Evolutionary conservation across 106 monocot genomes (phyloP).

Genomic region (Ottelia alismoides): DNA sequence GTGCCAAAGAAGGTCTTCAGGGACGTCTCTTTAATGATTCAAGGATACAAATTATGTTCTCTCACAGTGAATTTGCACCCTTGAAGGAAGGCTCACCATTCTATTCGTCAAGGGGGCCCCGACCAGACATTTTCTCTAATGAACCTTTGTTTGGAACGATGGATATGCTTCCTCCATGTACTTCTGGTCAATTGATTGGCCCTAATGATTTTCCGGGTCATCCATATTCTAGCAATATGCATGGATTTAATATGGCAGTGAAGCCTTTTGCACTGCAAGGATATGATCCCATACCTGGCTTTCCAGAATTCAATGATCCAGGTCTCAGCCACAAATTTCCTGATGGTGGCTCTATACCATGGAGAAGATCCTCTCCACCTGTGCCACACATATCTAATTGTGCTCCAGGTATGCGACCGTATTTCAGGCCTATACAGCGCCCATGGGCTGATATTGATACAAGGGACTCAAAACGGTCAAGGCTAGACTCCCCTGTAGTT

Average conservation of each 20-base stretch:
- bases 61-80: constrained; percentile 31
- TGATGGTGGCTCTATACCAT: no score
- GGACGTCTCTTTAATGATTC: constrained; percentile 93
- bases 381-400: constrained; percentile 16
- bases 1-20: constrained; percentile 85
- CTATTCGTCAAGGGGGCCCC: constrained; percentile 14
- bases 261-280: constrained; percentile 22
- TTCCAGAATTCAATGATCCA: no score
- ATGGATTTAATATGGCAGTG: constrained; percentile 15
- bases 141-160: constrained; percentile 39
- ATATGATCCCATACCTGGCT: constrained; percentile 22
- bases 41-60: constrained; percentile 72
- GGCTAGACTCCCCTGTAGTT: constrained; percentile 33
- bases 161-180: constrained; percentile 20
- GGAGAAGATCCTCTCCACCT: constrained; percentile 37
- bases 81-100: constrained; percentile 18
- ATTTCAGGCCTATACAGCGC: constrained; percentile 15
- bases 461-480: constrained; percentile 69
- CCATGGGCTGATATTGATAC: constrained; percentile 41
- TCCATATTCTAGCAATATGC: constrained; percentile 14
- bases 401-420: constrained; percentile 7
- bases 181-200: no score
- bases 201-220: constrained; percentile 30
- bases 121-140: constrained; percentile 28
- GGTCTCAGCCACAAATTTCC: no score